Conservation (phyloP, 495 filamentous ascomycete species). For the Aspergillus ostianus region DNA sequence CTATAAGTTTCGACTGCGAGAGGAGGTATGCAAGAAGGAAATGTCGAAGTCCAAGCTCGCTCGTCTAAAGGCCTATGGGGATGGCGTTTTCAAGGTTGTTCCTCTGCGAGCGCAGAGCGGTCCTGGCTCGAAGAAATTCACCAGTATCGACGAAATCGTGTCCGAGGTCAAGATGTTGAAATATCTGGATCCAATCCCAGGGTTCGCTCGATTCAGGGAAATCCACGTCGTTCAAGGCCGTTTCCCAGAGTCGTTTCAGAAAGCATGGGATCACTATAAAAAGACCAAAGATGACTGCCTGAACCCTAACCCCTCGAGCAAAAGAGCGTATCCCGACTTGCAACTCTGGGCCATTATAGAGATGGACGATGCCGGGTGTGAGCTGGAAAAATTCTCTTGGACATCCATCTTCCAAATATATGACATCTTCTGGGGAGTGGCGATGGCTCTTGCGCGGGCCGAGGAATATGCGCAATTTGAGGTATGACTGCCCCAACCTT, state of each 20-base stretch:
- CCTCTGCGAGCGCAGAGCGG: slow-evolving; percentile 46
- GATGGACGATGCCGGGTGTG: slow-evolving; percentile 80
- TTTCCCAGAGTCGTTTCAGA: slow-evolving; percentile 58
- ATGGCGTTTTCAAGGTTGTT: slow-evolving; percentile 51
- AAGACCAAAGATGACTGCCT: slow-evolving; percentile 58
- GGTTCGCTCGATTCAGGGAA: slow-evolving; percentile 89
- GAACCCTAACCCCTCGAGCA: slow-evolving; percentile 64
- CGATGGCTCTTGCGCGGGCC: slow-evolving; percentile 71
- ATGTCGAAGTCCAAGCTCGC: slow-evolving; percentile 44
- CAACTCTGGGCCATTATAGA: slow-evolving; percentile 82
- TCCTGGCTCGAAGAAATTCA: slow-evolving; percentile 46
- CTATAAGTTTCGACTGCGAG: slow-evolving; percentile 43
- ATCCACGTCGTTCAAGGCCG: slow-evolving; percentile 71
- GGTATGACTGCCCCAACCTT: slow-evolving; percentile 32
- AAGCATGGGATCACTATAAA: slow-evolving; percentile 63
- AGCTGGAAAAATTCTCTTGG: slow-evolving; percentile 63
- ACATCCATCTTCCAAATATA: slow-evolving; percentile 62
- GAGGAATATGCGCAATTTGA: slow-evolving; percentile 75
- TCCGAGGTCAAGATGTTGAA: slow-evolving; percentile 74
- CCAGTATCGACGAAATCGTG: slow-evolving; percentile 52
- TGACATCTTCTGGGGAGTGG: slow-evolving; percentile 83
- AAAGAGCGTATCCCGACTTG: slow-evolving; percentile 56
- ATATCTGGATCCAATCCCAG: slow-evolving; percentile 72
- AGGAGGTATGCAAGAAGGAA: slow-evolving; percentile 35
- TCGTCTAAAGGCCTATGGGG: slow-evolving; percentile 38